A percentile compares a stretch with the other conserved stretches of the same genome.
Conservation (phyloP, 2,329 filamentous ascomycete genomes). For the Trichoderma koningiopsis region DNA sequence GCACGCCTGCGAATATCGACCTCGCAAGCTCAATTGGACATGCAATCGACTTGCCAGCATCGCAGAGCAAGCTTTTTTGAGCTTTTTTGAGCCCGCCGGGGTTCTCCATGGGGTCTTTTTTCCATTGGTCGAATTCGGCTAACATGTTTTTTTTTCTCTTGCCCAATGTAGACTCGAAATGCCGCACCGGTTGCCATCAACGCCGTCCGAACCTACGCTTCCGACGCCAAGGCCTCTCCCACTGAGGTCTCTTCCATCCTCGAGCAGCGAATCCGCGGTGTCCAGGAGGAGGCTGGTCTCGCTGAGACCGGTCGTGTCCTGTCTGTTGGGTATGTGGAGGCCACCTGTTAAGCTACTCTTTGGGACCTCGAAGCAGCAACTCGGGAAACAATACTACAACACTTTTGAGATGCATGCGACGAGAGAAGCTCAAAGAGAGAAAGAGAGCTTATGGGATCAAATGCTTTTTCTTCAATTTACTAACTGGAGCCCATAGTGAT, state of each 20-base stretch:
- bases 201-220: slow-evolving; percentile 82
- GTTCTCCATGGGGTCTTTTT: slow-evolving; percentile 22
- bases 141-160: slow-evolving; percentile 52
- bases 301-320: slow-evolving; percentile 99
- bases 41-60: slow-evolving; percentile 20
- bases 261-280: slow-evolving; percentile 98
- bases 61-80: slow-evolving; percentile 36
- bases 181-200: slow-evolving; percentile 77
- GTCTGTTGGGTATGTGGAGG: slow-evolving; percentile 86
- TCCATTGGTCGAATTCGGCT: slow-evolving; percentile 51
- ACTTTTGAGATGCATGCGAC: slow-evolving; percentile 15
- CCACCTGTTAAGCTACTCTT: not conserved
- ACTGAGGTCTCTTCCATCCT: slow-evolving; percentile 99
- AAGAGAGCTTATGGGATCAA: not conserved
- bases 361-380: slow-evolving; percentile 4
- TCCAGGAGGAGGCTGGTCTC: slow-evolving; percentile 93
- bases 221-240: slow-evolving; percentile 90
- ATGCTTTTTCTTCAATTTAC: slow-evolving; percentile 24
- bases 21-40: slow-evolving; percentile 43
- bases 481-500: slow-evolving; percentile 68
- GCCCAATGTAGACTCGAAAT: slow-evolving; percentile 71
- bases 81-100: slow-evolving; percentile 37
- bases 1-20: slow-evolving; percentile 36
- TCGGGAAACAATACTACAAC: not conserved
- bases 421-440: not conserved